phyloP scores from a whole-genome alignment of 495 filamentous ascomycete species.

The Penicillium ucsense region DNA sequence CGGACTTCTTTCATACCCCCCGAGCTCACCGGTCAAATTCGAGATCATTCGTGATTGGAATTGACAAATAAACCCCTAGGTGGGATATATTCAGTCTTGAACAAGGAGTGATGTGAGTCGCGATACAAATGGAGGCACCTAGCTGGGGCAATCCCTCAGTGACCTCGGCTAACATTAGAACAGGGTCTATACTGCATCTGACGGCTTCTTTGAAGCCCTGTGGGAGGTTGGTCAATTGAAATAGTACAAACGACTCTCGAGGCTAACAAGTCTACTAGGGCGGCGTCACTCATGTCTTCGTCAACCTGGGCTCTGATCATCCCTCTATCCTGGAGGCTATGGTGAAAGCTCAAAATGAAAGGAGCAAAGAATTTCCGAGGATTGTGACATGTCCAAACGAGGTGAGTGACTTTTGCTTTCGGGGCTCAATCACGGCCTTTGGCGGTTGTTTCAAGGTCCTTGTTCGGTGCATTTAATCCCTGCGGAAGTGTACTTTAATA shows the following conservation, averaged over 20 bases:
- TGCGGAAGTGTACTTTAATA: too few species aligned
- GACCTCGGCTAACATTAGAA: neutral
- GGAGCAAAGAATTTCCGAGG: slow-evolving; percentile 59
- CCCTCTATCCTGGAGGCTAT: slow-evolving; percentile 94
- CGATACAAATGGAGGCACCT: too few species aligned
- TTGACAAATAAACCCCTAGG: too few species aligned
- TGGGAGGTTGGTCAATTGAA: slow-evolving; percentile 49
- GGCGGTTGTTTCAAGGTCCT: too few species aligned
- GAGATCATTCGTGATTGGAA: too few species aligned
- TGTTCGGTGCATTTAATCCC: too few species aligned
- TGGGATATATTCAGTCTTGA: neutral
- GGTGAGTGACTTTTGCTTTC: slow-evolving; percentile 13
- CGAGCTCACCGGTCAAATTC: too few species aligned
- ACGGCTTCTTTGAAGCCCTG: slow-evolving; percentile 91
- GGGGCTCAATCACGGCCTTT: too few species aligned
- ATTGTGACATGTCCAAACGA: slow-evolving; percentile 95
- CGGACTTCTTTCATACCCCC: too few species aligned
- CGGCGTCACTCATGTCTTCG: slow-evolving; percentile 82
- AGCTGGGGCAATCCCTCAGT: too few species aligned
- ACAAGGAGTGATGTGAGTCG: slow-evolving; percentile 5
- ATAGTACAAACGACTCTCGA: neutral
- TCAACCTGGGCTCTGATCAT: slow-evolving; percentile 92
- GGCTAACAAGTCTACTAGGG: slow-evolving; percentile 38
- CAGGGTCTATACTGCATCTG: slow-evolving; percentile 59
- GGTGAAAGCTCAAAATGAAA: slow-evolving; percentile 70